Conservation (phyloP, 257 asterid genomes). For the Capsicum rhomboideum region DNA sequence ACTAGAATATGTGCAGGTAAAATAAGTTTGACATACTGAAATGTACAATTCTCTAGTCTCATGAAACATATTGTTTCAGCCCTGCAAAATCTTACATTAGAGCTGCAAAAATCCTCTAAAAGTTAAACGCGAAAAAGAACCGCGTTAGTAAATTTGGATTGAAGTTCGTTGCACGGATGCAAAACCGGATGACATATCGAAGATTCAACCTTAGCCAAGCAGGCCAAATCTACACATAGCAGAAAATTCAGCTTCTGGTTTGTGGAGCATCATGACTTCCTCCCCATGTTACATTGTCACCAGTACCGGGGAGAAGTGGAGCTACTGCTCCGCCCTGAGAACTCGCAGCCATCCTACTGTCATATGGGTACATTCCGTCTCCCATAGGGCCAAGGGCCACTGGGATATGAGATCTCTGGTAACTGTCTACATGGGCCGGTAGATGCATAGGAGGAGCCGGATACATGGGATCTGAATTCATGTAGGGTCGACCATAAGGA, state of each 20-base stretch:
- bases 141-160: neutral
- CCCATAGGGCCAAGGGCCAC: conserved; percentile 14
- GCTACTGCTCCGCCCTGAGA: conserved; percentile 13
- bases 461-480: conserved; percentile 22
- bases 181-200: neutral
- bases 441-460: conserved; percentile 25
- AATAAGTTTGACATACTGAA: neutral
- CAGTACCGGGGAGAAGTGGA: conserved; percentile 3
- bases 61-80: neutral
- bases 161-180: neutral
- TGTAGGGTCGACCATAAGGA: conserved; percentile 14
- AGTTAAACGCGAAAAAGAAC: neutral
- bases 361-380: conserved; percentile 31
- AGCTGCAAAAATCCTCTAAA: neutral
- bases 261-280: conserved; percentile 30
- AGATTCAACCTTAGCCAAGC: neutral
- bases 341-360: conserved; percentile 12
- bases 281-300: conserved; percentile 21
- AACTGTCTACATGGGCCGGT: conserved; percentile 20
- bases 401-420: conserved; percentile 17
- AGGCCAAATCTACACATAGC: neutral
- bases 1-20: neutral
- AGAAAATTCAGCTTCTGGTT: conserved; percentile 18
- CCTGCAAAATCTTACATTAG: neutral
- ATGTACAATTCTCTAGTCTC: neutral